Percentiles rank a stretch among this genome's conserved stretches.
These are phyloP conservation scores for Mycena albidolilacea DNA, from an alignment of 768 basidiomycete genomes.

Conservation along the genomic window DNA sequence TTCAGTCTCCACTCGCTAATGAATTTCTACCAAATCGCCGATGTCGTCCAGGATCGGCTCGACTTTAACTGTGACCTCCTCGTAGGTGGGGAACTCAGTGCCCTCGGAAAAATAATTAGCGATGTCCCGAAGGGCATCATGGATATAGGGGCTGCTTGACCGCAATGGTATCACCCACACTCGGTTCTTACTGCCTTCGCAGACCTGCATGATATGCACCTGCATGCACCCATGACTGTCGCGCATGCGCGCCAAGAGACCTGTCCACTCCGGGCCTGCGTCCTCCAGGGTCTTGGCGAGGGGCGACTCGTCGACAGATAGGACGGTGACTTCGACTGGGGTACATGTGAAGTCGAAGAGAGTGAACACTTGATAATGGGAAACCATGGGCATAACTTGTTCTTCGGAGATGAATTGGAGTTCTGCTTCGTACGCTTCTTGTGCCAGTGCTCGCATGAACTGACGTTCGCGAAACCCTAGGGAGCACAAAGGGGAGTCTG, in stretches of 20 bases:
- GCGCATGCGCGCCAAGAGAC: background rate
- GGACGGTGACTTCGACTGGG: background rate
- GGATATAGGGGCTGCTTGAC: background rate
- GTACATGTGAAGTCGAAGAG: conserved; percentile 1
- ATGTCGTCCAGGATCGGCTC: too few species aligned
- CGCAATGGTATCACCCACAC: conserved; percentile 2
- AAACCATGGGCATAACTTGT: background rate
- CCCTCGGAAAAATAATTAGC: background rate
- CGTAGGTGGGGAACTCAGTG: too few species aligned
- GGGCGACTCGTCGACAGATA: background rate
- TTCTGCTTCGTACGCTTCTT: background rate
- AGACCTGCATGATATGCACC: conserved; percentile 5
- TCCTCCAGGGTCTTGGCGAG: background rate
- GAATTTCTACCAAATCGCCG: too few species aligned
- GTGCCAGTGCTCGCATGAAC: conserved; percentile 4
- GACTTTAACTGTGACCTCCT: too few species aligned
- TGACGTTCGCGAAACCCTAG: conserved; percentile 7
- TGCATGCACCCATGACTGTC: conserved; percentile 3
- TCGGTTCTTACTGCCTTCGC: background rate
- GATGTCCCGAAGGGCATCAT: background rate
- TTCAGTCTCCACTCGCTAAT: too few species aligned
- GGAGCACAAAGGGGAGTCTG: background rate
- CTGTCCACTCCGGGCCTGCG: background rate
- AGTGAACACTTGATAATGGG: background rate
- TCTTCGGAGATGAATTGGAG: too few species aligned